Evolutionary conservation across 139 green algal genomes (phyloP), one percentile per base, ranked within the genome.

Genomic region (Pseudopediastrum boryanum): DNA sequence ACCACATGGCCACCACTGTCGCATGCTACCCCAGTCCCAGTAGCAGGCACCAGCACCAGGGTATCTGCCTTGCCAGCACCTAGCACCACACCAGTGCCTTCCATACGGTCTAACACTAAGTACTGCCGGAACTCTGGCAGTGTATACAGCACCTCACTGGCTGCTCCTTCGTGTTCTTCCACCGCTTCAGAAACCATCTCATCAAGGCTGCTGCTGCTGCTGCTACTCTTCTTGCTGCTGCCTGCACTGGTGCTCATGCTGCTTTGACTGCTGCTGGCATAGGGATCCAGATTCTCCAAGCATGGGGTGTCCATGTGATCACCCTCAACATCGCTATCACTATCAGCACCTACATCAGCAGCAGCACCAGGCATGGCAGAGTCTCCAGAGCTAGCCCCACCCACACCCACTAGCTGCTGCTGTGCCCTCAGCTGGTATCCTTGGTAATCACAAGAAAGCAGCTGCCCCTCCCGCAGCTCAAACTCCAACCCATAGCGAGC

Each of bases 401-500:
- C 61, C 33, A 8, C 19, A 43, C 43, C 29, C 42, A 46, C 38
- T 36, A 82, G 71, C 66, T 74, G 80, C 80, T 85, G 83, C 46
- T 71, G 74, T 12, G n/a, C 35, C 38, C 46, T 65, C 38, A 90
- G 76, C 25, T 33, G 16, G 31, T 85, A 88, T 1, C 85, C 83
- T 21, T 13, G 56, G 73, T 85, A 84, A 50, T 89, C 64, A 0
- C 42, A 25, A 3, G 80, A 86, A 21, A 71, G 42, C 13, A 78
- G 1, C 44, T 31, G 36, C 36, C 59, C n/a, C 10, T 70, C 52
- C 4, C 46, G 43, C 1, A 87, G 36, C 72, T 85, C 75, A 70
- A 93, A 91, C 71, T 88, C 80, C 56, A 93, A 72, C 0, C 75
- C 25, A 36, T 80, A 90, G 3, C 88, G 84, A 1, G 88, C 85